These are phyloP conservation scores for Pseudodiploospora longispora DNA, from an alignment of 2,329 filamentous ascomycete species.

Conservation along the genomic window DNA sequence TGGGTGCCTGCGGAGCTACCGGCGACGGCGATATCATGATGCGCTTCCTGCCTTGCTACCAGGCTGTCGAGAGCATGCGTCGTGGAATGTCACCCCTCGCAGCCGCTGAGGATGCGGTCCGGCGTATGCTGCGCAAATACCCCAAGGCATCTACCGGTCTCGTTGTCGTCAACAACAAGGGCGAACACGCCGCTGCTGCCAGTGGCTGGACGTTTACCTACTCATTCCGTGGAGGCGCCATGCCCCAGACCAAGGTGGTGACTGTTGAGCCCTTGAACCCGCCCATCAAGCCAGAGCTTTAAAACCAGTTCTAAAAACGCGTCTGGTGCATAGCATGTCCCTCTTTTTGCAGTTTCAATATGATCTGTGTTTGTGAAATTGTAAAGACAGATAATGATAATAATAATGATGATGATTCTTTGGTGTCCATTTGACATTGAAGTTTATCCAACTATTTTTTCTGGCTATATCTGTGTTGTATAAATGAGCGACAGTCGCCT, in stretches of 20 bases:
- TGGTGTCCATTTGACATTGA: too few species aligned
- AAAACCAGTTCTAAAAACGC: background rate
- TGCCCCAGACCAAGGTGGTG: conserved; percentile 38
- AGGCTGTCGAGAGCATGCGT: conserved; percentile 46
- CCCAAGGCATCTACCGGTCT: conserved; percentile 39
- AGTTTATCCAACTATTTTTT: too few species aligned
- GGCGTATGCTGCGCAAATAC: conserved; percentile 39
- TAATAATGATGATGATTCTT: too few species aligned
- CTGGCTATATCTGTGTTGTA: too few species aligned
- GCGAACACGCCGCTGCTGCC: conserved; percentile 41
- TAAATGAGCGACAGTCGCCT: too few species aligned
- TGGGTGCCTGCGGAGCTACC: conserved; percentile 48
- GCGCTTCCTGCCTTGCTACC: conserved; percentile 49
- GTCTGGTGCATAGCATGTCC: too few species aligned
- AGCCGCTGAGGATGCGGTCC: conserved; percentile 43
- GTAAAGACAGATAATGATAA: too few species aligned
- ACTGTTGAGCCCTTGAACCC: conserved; percentile 21
- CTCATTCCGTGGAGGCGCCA: conserved; percentile 37
- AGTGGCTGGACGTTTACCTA: conserved; percentile 50
- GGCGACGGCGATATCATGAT: conserved; percentile 52
- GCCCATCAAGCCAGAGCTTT: background rate
- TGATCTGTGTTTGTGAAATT: too few species aligned
- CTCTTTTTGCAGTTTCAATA: too few species aligned
- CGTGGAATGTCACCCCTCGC: conserved; percentile 37
- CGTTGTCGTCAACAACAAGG: conserved; percentile 41